Evolutionary conservation across 2,329 filamentous ascomycete genomes (phyloP).

Genomic region (Alternaria panax): DNA sequence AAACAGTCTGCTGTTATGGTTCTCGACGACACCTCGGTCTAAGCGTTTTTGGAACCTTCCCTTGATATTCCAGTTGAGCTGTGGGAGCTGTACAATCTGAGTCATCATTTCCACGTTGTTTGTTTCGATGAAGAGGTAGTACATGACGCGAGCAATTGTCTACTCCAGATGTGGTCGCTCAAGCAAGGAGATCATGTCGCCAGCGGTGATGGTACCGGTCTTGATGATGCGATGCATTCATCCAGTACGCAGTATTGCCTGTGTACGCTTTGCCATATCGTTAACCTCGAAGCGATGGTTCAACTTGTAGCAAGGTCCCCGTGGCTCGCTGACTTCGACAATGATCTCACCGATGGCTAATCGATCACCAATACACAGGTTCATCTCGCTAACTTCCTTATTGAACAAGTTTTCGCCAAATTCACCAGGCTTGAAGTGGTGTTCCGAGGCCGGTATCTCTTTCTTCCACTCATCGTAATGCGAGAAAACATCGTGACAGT

Average conservation of each 20-base stretch:
- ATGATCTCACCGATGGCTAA: slow-evolving; percentile 60
- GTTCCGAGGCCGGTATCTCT: slow-evolving; percentile 61
- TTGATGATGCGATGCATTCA: slow-evolving; percentile 71
- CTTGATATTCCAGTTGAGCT: slow-evolving; percentile 59
- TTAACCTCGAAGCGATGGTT: slow-evolving; percentile 72
- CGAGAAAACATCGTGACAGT: background rate
- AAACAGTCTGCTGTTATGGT: slow-evolving; percentile 37
- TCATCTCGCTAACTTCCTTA: slow-evolving; percentile 66
- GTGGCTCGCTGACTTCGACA: slow-evolving; percentile 67
- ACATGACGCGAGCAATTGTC: slow-evolving; percentile 69
- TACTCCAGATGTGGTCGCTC: slow-evolving; percentile 65
- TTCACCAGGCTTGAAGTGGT: slow-evolving; percentile 63
- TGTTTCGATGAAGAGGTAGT: slow-evolving; percentile 66
- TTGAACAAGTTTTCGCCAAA: slow-evolving; percentile 72
- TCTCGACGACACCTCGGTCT: slow-evolving; percentile 53
- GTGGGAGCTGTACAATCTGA: slow-evolving; percentile 50
- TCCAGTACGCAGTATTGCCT: slow-evolving; percentile 65
- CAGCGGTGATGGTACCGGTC: slow-evolving; percentile 62
- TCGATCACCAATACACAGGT: slow-evolving; percentile 70
- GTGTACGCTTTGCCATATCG: slow-evolving; percentile 67
- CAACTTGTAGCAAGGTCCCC: slow-evolving; percentile 72
- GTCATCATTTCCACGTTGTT: slow-evolving; percentile 59
- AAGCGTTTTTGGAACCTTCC: slow-evolving; percentile 63
- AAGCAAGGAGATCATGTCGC: slow-evolving; percentile 65
- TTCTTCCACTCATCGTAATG: slow-evolving; percentile 65